phyloP scores from a whole-genome alignment of 2,329 filamentous ascomycete genomes.

The Alternaria solani region DNA sequence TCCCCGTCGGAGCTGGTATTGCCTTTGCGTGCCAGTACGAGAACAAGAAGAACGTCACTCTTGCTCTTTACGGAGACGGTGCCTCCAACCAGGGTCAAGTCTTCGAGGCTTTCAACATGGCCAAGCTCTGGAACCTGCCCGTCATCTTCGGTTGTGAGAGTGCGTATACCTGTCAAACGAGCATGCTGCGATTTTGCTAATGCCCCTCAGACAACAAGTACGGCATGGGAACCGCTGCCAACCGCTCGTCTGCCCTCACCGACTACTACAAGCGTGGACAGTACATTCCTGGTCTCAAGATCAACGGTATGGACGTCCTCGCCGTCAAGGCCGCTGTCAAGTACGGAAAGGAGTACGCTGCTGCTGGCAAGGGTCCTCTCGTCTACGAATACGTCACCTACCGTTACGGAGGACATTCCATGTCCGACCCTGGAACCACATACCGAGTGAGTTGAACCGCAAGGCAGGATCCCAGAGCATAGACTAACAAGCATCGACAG shows the following conservation, averaged over 20 bases:
- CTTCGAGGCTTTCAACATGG: constrained; percentile 99
- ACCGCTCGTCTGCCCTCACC: constrained; percentile 91
- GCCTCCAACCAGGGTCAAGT: constrained; percentile 99
- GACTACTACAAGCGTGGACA: constrained; percentile 99
- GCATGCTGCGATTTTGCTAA: constrained; percentile 24
- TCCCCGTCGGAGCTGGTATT: constrained; percentile 94
- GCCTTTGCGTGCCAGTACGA: constrained; percentile 97
- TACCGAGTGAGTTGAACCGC: constrained; percentile 69
- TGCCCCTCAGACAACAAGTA: constrained; percentile 93
- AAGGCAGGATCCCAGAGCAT: background rate
- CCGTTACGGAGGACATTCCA: constrained; percentile 98
- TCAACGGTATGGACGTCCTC: constrained; percentile 99
- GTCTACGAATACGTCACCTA: constrained; percentile 99
- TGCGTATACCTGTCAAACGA: constrained; percentile 60
- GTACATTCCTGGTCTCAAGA: constrained; percentile 99
- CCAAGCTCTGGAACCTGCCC: constrained; percentile 97
- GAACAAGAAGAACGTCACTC: constrained; percentile 81
- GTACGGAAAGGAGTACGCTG: constrained; percentile 89
- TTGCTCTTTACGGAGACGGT: constrained; percentile 96
- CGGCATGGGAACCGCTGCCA: constrained; percentile 97
- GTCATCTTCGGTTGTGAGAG: constrained; percentile 98
- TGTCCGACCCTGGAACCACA: constrained; percentile 99
- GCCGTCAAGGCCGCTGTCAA: constrained; percentile 96
- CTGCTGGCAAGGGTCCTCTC: constrained; percentile 85
- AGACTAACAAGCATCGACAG: constrained; percentile 39